A percentile compares a stretch with the other conserved stretches of the same genome.
These are phyloP conservation scores for Dryadomyces quercivorus DNA, from an alignment of 2,329 filamentous ascomycete genomes.

Conservation along the genomic window DNA sequence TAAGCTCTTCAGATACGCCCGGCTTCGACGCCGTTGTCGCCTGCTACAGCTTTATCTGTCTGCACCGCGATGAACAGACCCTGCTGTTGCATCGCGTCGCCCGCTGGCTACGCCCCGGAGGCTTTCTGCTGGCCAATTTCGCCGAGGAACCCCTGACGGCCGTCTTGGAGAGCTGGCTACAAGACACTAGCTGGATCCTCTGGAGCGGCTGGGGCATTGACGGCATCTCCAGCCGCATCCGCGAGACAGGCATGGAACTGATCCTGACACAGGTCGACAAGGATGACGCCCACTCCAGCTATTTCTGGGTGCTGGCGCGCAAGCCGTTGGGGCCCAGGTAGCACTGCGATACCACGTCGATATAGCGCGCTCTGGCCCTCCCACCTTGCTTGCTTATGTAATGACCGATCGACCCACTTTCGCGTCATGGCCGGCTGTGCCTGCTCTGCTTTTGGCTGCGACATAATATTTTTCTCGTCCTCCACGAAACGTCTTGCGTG, in stretches of 20 bases:
- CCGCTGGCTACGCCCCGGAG: constrained; percentile 38
- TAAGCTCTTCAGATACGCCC: neutral
- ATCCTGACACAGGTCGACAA: constrained; percentile 18
- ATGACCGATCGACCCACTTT: too few species aligned
- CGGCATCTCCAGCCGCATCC: constrained; percentile 18
- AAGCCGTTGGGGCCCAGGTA: constrained; percentile 7
- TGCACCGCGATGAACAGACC: constrained; percentile 37
- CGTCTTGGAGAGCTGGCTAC: constrained; percentile 24
- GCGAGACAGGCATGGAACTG: constrained; percentile 21
- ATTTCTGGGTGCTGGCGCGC: constrained; percentile 28
- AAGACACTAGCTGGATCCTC: constrained; percentile 29
- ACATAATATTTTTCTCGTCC: too few species aligned
- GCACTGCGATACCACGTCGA: neutral
- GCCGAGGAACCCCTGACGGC: constrained; percentile 16
- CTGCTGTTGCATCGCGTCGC: constrained; percentile 29
- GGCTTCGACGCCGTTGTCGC: constrained; percentile 36
- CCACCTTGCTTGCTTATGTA: too few species aligned
- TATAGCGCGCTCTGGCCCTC: too few species aligned
- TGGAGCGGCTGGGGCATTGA: constrained; percentile 28
- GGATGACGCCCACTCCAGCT: constrained; percentile 20
- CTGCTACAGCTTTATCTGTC: constrained; percentile 43
- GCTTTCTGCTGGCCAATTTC: constrained; percentile 37
- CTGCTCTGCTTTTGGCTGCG: too few species aligned
- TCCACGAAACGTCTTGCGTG: too few species aligned
- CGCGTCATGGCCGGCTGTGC: too few species aligned